Evolutionary conservation across 2,329 filamentous ascomycete species (phyloP).

Genomic region (Helotiales sp.): DNA sequence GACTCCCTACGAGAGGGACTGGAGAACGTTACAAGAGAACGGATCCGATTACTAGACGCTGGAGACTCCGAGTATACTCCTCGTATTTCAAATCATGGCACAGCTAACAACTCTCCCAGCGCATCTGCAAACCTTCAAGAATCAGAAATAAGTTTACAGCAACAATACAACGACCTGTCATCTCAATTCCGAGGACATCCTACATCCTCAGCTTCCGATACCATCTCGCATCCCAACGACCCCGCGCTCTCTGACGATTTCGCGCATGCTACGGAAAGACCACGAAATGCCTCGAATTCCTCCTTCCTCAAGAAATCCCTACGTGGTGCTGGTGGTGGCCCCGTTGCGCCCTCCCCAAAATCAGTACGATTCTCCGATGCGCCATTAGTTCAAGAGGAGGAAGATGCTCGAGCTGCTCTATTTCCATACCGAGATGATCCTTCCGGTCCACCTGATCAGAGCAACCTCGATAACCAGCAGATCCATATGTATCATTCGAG

Average conservation of each 20-base stretch:
- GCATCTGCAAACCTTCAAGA: conserved; percentile 55
- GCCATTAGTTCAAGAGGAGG: conserved; percentile 40
- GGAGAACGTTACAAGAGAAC: conserved; percentile 64
- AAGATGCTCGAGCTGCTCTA: conserved; percentile 57
- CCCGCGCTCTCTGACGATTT: conserved; percentile 63
- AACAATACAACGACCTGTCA: conserved; percentile 74
- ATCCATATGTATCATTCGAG: conserved; percentile 82
- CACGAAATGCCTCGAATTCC: conserved; percentile 43
- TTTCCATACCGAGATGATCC: conserved; percentile 75
- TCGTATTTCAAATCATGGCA: neutral
- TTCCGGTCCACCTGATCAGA: conserved; percentile 34
- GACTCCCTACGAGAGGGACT: conserved; percentile 84
- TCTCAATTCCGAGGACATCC: conserved; percentile 76
- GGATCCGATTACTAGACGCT: conserved; percentile 60
- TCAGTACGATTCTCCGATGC: conserved; percentile 85
- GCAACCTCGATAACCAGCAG: conserved; percentile 73
- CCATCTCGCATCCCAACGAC: conserved; percentile 63
- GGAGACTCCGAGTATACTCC: conserved; percentile 61
- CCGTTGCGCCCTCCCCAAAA: conserved; percentile 51
- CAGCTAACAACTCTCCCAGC: conserved; percentile 20
- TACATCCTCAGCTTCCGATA: conserved; percentile 47
- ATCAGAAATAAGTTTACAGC: conserved; percentile 66
- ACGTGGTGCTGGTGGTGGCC: conserved; percentile 29
- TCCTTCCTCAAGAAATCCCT: conserved; percentile 40
- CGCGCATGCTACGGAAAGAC: conserved; percentile 52